These are phyloP conservation scores for Hyparrhenia diplandra DNA, from an alignment of 176 grass and related monocot species.

Conservation along the genomic window DNA sequence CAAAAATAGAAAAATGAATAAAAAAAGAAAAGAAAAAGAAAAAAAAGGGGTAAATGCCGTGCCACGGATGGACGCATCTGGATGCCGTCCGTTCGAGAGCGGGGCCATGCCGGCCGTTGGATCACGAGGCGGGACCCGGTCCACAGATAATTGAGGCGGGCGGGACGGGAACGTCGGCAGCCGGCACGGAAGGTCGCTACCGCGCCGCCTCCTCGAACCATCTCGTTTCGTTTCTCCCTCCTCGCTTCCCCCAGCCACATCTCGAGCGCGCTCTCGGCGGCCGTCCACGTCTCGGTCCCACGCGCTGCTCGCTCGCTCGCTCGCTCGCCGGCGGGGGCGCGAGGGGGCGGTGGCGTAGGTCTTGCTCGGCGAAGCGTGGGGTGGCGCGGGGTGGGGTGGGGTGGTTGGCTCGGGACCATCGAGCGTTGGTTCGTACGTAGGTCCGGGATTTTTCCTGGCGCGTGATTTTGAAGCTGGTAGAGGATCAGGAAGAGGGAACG, in stretches of 20 bases:
- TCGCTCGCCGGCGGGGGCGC: not conserved
- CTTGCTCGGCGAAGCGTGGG: too few relatives aligned
- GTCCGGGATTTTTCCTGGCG: not conserved
- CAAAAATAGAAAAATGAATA: not conserved
- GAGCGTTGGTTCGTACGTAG: not conserved
- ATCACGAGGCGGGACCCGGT: not conserved
- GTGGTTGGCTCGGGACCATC: not conserved
- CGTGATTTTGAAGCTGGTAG: not conserved
- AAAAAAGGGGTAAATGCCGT: too few relatives aligned
- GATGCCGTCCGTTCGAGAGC: not conserved
- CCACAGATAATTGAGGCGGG: not conserved
- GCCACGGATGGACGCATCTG: not conserved
- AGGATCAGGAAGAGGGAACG: not conserved
- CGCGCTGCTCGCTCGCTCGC: not conserved
- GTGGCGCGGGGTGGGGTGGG: not conserved
- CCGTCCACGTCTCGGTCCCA: not conserved
- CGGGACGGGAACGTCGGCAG: not conserved
- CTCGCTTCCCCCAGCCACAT: conserved; percentile 9
- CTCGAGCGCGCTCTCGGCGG: conserved; percentile 3
- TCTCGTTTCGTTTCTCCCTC: not conserved
- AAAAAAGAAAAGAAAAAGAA: too few relatives aligned
- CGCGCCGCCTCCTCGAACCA: not conserved
- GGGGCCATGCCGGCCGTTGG: not conserved
- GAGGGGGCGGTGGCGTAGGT: not conserved
- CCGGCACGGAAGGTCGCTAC: not conserved